These are phyloP conservation scores for Cardiospermum halicacabum DNA, from an alignment of 345 rosid species.

Conservation along the genomic window DNA sequence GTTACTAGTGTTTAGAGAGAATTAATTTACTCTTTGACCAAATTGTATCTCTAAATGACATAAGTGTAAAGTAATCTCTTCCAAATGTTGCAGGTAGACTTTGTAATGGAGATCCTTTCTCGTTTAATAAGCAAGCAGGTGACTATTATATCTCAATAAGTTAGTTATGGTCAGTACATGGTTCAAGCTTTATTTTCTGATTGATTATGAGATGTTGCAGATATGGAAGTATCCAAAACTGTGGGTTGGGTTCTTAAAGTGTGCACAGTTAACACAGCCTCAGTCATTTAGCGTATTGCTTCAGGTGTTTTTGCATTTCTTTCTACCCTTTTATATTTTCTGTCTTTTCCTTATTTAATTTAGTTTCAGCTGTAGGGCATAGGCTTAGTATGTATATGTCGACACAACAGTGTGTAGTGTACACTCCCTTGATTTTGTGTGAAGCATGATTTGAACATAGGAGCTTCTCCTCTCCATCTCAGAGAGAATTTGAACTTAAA, in stretches of 20 bases:
- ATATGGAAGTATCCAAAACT: slow-evolving; percentile 96
- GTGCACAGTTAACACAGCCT: slow-evolving; percentile 80
- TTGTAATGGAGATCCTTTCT: slow-evolving; percentile 90
- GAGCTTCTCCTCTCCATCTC: not conserved
- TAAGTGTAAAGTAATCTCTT: slow-evolving; percentile 8
- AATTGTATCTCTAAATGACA: not conserved
- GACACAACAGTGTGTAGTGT: not conserved
- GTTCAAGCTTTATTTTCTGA: slow-evolving; percentile 12
- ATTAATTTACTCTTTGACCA: not conserved
- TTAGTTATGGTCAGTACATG: not conserved
- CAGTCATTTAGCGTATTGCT: slow-evolving; percentile 85
- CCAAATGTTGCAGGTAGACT: slow-evolving; percentile 61
- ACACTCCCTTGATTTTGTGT: not conserved
- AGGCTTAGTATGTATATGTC: not conserved
- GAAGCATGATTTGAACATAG: not conserved
- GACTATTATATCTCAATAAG: slow-evolving; percentile 16
- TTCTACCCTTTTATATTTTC: not conserved
- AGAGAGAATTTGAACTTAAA: no score
- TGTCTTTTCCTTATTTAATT: not conserved
- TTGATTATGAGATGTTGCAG: slow-evolving; percentile 39
- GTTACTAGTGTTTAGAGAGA: not conserved
- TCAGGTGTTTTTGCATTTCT: slow-evolving; percentile 49
- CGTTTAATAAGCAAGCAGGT: slow-evolving; percentile 98
- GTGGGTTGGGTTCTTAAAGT: slow-evolving; percentile 98
- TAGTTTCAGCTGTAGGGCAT: not conserved